Percentiles rank a stretch among this genome's conserved stretches.
phyloP scores from a whole-genome alignment of 2,329 filamentous ascomycete genomes.

The Pestalotiopsis fici region DNA sequence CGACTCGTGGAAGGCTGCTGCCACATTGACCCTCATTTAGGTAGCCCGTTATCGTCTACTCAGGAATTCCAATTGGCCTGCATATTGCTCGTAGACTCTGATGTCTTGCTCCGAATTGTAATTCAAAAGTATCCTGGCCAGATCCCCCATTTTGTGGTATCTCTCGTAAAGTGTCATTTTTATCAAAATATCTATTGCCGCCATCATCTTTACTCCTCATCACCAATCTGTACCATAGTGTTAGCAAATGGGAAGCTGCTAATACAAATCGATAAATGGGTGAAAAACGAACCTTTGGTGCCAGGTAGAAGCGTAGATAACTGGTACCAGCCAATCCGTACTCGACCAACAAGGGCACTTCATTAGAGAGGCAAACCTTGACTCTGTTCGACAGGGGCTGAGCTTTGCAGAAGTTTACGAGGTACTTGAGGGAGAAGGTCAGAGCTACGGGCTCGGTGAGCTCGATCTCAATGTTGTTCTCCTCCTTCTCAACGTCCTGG shows the following conservation, averaged over 20 bases:
- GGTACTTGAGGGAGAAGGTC: slow-evolving; percentile 98
- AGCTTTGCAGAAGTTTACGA: slow-evolving; percentile 99
- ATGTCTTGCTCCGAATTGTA: neutral
- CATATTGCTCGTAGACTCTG: neutral
- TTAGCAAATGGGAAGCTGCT: too few relatives aligned
- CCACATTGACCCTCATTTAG: neutral
- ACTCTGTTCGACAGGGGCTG: slow-evolving; percentile 79
- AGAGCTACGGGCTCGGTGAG: slow-evolving; percentile 90
- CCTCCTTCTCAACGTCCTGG: slow-evolving; percentile 85
- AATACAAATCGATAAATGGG: neutral
- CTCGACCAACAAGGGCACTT: slow-evolving; percentile 94
- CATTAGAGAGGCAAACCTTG: slow-evolving; percentile 91
- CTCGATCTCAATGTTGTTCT: slow-evolving; percentile 83
- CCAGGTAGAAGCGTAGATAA: slow-evolving; percentile 95
- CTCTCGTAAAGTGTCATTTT: slow-evolving; percentile 11
- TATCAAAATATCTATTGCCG: slow-evolving; percentile 1
- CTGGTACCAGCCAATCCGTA: slow-evolving; percentile 80
- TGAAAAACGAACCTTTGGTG: slow-evolving; percentile 77
- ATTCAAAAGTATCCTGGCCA: neutral
- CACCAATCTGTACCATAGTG: slow-evolving; percentile 3
- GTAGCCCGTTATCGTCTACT: neutral
- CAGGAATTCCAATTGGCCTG: neutral
- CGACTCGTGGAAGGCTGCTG: neutral
- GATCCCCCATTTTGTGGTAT: slow-evolving; percentile 5
- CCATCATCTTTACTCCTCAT: slow-evolving; percentile 6